Base-by-base conservation (phyloP, 169 alveolate species). In the Plasmodium fragile region DNA sequence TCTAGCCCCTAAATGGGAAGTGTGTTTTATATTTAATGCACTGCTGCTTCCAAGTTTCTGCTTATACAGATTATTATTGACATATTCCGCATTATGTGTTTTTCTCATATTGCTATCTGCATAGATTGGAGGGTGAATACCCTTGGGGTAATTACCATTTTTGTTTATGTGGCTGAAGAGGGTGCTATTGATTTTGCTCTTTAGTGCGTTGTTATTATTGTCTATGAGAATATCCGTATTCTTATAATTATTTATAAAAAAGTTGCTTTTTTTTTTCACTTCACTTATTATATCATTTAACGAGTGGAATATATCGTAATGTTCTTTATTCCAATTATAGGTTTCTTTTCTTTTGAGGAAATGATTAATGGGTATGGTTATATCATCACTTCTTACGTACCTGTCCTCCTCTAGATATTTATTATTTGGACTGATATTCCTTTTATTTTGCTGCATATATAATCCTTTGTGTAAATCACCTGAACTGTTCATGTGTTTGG, bases 181-280 rank as follows among this genome's bases (percentile, higher is more conserved):
- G 52, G 59, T 52, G 25, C 8, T 55, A 25, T 28, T 16, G 8
- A 52, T 81, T 81, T 52, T 81, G 78, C 70, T 52, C 52, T 22
- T 81, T 13, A 45, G 18, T 8, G 22, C 6, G 75, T 22, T 28
- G n/a, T 65, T 53, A 78, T 43, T 78, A 81, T 55, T 30, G 16
- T 78, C 70, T 22, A 13, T 78, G 4, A 32, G 10, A 22, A 81
- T 52, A 3, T 81, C 89, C 53, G 22, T 53, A 81, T 81, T 81
- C 53, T 81, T 81, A 49, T 52, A 81, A 49, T 41, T 81, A 81
- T 41, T 81, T 81, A 81, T 2, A 81, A 81, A 81, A 8, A 55
- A 36, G 41, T 25, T 81, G 65, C 65, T 82, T 69, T 82, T 41
- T 36, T 80, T 52, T 59, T 82, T 55, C 45, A 69, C 81, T 65